phyloP scores from a whole-genome alignment of 140 eudicot species.

The Stevia rebaudiana region DNA sequence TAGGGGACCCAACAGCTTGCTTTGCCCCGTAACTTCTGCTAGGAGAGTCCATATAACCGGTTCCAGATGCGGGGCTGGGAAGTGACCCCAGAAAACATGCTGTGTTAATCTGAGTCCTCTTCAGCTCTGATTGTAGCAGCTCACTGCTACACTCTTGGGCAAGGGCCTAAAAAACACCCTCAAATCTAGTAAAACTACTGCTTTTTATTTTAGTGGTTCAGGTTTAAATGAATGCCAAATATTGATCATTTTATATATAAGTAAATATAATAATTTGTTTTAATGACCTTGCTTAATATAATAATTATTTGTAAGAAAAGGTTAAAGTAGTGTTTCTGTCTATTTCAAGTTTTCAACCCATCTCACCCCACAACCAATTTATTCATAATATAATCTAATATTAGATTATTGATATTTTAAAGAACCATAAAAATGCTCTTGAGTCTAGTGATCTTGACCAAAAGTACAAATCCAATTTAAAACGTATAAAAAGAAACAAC shows the following conservation, averaged over 20 bases:
- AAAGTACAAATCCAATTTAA: not conserved
- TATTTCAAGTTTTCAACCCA: not conserved
- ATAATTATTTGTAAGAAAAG: not conserved
- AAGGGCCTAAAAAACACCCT: slow-evolving; percentile 47
- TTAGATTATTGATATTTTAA: not conserved
- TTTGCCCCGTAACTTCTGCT: slow-evolving; percentile 46
- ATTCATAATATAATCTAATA: not conserved
- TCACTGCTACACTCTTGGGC: slow-evolving; percentile 89
- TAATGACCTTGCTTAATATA: not conserved
- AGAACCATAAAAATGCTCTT: not conserved
- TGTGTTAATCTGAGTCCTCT: slow-evolving; percentile 81
- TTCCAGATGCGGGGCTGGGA: slow-evolving; percentile 47
- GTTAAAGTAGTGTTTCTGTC: not conserved
- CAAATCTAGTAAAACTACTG: not conserved
- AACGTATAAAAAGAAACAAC: not conserved
- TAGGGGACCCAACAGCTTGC: slow-evolving; percentile 52
- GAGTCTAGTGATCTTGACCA: not conserved
- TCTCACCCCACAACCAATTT: not conserved
- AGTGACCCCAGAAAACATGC: slow-evolving; percentile 83
- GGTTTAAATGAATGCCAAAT: too few species aligned
- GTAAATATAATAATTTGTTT: not conserved
- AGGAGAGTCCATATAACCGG: slow-evolving; percentile 58
- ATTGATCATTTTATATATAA: too few species aligned
- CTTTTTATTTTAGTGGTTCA: not conserved
- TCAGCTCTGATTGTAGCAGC: slow-evolving; percentile 75